A percentile compares a stretch with the other conserved stretches of the same genome.
Conservation (phyloP, 257 asterid genomes). For the Solanum bulbocastanum region DNA sequence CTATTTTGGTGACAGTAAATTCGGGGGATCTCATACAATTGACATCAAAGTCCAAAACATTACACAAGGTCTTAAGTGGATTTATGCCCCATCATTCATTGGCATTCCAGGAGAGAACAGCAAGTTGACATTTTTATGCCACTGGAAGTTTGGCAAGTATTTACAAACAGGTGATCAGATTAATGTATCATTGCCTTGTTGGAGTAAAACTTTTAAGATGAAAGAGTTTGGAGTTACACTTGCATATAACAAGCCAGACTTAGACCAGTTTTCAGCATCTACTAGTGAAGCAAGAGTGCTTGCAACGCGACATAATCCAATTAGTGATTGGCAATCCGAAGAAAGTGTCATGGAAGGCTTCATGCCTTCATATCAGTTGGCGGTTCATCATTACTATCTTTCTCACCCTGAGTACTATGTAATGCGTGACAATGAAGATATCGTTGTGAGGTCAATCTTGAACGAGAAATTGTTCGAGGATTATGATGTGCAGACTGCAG, state of each 20-base stretch:
- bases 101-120: constrained; percentile 5
- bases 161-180: constrained; percentile 5
- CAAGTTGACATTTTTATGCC: background rate
- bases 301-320: background rate
- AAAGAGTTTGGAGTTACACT: constrained; percentile 1
- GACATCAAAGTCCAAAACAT: background rate
- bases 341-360: background rate
- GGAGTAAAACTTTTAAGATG: background rate
- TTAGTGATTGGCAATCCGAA: background rate
- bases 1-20: background rate
- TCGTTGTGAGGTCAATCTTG: background rate
- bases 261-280: background rate
- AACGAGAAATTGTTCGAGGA: background rate
- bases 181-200: constrained; percentile 4
- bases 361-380: background rate
- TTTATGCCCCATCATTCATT: constrained; percentile 7
- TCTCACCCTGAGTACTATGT: background rate
- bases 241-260: background rate
- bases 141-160: constrained; percentile 1
- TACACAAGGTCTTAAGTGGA: background rate
- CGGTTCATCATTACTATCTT: background rate
- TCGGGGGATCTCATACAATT: background rate
- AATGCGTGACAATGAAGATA: background rate
- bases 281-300: background rate
- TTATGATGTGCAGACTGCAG: background rate